These are phyloP conservation scores for Syzygium jambos DNA, from an alignment of 345 rosid genomes.

Conservation along the genomic window DNA sequence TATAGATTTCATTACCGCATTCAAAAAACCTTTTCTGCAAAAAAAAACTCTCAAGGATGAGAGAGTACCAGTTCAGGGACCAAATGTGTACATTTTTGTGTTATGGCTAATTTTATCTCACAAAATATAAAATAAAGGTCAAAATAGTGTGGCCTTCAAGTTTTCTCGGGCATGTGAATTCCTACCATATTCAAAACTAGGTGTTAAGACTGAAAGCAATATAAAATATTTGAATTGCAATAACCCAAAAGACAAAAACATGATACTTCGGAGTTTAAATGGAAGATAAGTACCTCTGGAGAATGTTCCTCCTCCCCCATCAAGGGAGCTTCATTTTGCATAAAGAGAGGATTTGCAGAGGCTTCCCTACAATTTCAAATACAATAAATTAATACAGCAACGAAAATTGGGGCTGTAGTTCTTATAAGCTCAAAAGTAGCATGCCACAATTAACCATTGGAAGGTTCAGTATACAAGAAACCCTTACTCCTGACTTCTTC, in stretches of 20 bases:
- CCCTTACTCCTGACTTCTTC: conserved; percentile 11
- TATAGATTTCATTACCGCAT: neutral
- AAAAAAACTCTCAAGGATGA: neutral
- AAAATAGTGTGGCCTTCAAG: neutral
- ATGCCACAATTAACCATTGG: neutral
- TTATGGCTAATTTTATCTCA: too few species aligned
- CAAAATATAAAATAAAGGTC: neutral
- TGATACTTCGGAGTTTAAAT: neutral
- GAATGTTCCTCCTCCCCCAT: conserved; percentile 29
- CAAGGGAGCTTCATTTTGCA: conserved; percentile 30
- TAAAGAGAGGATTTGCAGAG: conserved; percentile 15
- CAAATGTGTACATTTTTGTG: neutral
- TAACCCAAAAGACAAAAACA: neutral
- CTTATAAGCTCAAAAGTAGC: neutral
- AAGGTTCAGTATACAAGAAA: neutral
- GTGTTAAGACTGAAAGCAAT: neutral
- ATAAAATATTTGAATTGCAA: neutral
- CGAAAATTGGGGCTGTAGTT: neutral
- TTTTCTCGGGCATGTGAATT: neutral
- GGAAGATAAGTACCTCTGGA: conserved; percentile 21
- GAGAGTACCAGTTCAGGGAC: neutral
- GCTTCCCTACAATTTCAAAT: conserved; percentile 8
- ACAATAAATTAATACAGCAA: neutral
- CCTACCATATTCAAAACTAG: neutral
- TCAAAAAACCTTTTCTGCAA: neutral